phyloP scores from a whole-genome alignment of 805 yeast species.

The Jamesozyma jinghongensis region DNA sequence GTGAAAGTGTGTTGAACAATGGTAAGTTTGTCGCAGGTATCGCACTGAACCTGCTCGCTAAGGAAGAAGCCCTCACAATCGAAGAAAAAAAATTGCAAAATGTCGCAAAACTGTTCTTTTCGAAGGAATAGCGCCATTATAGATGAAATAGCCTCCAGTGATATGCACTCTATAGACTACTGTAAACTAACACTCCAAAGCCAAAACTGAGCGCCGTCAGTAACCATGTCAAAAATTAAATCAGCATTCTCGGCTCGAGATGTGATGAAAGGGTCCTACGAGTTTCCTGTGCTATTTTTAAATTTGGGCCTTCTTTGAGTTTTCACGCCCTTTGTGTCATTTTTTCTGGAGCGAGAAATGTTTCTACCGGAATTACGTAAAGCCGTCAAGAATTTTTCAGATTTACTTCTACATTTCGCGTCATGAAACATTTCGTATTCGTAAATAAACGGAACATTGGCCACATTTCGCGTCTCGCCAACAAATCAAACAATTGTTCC shows the following conservation, averaged over 20 bases:
- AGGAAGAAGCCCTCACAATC: slow-evolving; percentile 6
- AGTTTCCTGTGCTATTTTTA: too few relatives aligned
- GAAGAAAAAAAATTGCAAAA: slow-evolving; percentile 9
- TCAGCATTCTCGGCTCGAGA: too few relatives aligned
- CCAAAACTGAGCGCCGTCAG: too few relatives aligned
- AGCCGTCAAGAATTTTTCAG: neutral
- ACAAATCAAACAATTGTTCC: too few relatives aligned
- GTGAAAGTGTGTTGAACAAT: slow-evolving; percentile 24
- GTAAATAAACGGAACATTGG: neutral
- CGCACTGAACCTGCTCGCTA: slow-evolving; percentile 10
- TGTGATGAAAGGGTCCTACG: too few relatives aligned
- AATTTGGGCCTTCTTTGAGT: too few relatives aligned
- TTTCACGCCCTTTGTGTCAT: too few relatives aligned
- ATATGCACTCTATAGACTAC: too few relatives aligned
- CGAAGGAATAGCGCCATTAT: neutral
- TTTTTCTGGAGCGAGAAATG: neutral
- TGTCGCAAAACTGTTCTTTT: slow-evolving; percentile 7
- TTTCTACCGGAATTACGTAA: too few relatives aligned
- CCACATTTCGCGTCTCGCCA: neutral
- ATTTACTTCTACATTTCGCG: neutral
- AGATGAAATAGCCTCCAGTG: too few relatives aligned
- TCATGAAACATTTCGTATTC: neutral
- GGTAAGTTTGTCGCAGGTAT: slow-evolving; percentile 26
- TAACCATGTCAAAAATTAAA: too few relatives aligned
- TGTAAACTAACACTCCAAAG: too few relatives aligned